These are phyloP conservation scores for Tremellales sp. DNA, from an alignment of 1,284 basidiomycete genomes.

Conservation along the genomic window DNA sequence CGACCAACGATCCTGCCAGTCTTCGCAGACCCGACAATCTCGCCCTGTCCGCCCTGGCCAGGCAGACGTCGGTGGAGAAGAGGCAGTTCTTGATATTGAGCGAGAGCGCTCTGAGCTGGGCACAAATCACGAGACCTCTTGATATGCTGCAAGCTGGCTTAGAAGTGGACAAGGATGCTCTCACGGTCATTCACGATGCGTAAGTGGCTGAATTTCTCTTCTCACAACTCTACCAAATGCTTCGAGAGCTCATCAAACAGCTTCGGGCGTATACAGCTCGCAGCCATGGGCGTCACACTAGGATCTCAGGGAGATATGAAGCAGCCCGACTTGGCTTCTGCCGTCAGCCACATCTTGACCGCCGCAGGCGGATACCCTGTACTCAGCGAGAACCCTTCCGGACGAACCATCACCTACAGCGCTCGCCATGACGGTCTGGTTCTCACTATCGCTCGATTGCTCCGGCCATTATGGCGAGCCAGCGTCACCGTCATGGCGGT, in stretches of 20 bases:
- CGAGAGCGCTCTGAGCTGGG: conserved; percentile 35
- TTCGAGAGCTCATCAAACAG: too few species aligned
- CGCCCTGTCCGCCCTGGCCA: conserved; percentile 28
- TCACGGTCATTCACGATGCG: conserved; percentile 17
- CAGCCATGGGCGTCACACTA: conserved; percentile 37
- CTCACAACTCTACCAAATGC: neutral
- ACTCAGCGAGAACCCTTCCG: conserved; percentile 21
- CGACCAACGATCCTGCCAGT: conserved; percentile 12
- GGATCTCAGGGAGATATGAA: conserved; percentile 23
- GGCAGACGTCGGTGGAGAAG: conserved; percentile 25
- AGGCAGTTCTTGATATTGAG: conserved; percentile 39
- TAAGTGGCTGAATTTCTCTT: conserved; percentile 6
- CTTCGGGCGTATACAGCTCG: conserved; percentile 37
- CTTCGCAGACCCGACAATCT: conserved; percentile 20
- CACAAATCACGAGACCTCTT: conserved; percentile 32
- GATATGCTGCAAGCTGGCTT: conserved; percentile 38
- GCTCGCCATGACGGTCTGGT: conserved; percentile 86
- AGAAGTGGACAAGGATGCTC: conserved; percentile 35
- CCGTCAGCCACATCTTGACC: conserved; percentile 29
- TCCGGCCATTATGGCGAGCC: conserved; percentile 82
- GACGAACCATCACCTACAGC: conserved; percentile 62
- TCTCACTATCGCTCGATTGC: conserved; percentile 76
- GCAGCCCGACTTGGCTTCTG: conserved; percentile 25
- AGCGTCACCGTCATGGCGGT: conserved; percentile 58
- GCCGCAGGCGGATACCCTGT: conserved; percentile 25